Evolutionary conservation across 2,329 filamentous ascomycete species (phyloP), one percentile per base, ranked within the genome.

Genomic region (Aspergillus ochraceus): DNA sequence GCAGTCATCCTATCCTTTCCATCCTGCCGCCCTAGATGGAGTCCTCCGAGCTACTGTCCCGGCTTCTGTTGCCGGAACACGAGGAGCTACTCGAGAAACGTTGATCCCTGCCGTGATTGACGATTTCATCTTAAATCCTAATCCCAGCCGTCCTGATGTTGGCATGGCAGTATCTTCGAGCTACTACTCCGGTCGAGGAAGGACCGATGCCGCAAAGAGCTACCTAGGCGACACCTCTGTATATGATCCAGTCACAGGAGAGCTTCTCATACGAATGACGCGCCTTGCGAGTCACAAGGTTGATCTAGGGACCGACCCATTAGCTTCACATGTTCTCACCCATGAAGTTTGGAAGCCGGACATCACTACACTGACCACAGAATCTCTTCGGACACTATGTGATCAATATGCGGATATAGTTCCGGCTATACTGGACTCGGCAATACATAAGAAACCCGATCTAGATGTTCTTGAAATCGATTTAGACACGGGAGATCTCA

Each of bases 21-120:
- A 60, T 51, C 59, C 59, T 4, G 59, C 59, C 2, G 55, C 53
- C 1, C 30, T 61, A 6, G 56, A 61, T 20, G 56, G 59, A 5
- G 36, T 56, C 4, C 53, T 61, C 30, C 52, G 53, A 24, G 53
- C 56, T 14, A 54, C 42, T 12, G 22, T 46, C 12, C 59, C 59
- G 11, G 52, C 52, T 50, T 53, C 45, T 3, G 49, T 46, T 5
- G 50, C 46, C 14, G 58, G 54, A 39, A 19, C 39, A 10, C 51
- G 58, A 2, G 29, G 50, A 12, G 47, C 14, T 8, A 22, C 57
- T 20, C 32, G 36, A 3, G 52, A 55, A 14, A 26, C 53, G 1
- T 24, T 59, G 3, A 53, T 61, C 17, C 59, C 59, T 12, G 49
- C 59, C 12, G 22, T 52, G n/a, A 19, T 61, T 5, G 52, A 59